Evolutionary conservation across 768 basidiomycete genomes (phyloP).

Genomic region (Neoboletus subvelutipes): DNA sequence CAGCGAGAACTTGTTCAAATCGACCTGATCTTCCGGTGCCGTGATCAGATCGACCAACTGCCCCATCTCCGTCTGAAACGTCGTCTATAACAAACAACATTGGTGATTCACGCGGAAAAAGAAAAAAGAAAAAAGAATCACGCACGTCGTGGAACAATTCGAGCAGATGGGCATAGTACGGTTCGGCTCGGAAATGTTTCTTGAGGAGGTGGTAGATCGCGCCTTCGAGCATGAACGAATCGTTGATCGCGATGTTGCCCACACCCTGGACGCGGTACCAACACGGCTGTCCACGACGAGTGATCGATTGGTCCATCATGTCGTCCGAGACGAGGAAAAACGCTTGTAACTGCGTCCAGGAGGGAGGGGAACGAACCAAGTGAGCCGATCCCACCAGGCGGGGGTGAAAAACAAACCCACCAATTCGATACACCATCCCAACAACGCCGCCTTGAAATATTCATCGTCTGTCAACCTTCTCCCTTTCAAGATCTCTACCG

Average conservation of each 20-base stretch:
- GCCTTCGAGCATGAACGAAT: slow-evolving; percentile 92
- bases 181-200: slow-evolving; percentile 74
- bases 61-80: slow-evolving; percentile 94
- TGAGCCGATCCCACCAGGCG: not conserved
- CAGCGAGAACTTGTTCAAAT: slow-evolving; percentile 85
- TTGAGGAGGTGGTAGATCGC: slow-evolving; percentile 92
- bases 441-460: slow-evolving; percentile 82
- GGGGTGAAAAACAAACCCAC: slow-evolving; percentile 61
- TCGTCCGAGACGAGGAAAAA: slow-evolving; percentile 93
- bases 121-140: not conserved
- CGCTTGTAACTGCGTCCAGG: slow-evolving; percentile 74
- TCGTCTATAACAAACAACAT: too few relatives aligned
- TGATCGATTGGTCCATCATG: slow-evolving; percentile 95
- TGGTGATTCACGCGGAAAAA: too few relatives aligned
- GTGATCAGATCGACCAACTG: slow-evolving; percentile 96
- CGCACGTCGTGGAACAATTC: slow-evolving; percentile 88
- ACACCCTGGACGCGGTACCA: slow-evolving; percentile 72
- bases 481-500: slow-evolving; percentile 83
- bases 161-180: slow-evolving; percentile 85
- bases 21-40: slow-evolving; percentile 86
- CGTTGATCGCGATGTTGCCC: slow-evolving; percentile 90
- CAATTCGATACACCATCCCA: slow-evolving; percentile 96
- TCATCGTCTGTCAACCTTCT: slow-evolving; percentile 71
- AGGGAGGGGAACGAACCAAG: not conserved
- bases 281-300: slow-evolving; percentile 91